A percentile compares a stretch with the other conserved stretches of the same genome.
These are phyloP conservation scores for Hondaea fermentalgiana DNA, from an alignment of 108 stramenopile species.

Conservation along the genomic window DNA sequence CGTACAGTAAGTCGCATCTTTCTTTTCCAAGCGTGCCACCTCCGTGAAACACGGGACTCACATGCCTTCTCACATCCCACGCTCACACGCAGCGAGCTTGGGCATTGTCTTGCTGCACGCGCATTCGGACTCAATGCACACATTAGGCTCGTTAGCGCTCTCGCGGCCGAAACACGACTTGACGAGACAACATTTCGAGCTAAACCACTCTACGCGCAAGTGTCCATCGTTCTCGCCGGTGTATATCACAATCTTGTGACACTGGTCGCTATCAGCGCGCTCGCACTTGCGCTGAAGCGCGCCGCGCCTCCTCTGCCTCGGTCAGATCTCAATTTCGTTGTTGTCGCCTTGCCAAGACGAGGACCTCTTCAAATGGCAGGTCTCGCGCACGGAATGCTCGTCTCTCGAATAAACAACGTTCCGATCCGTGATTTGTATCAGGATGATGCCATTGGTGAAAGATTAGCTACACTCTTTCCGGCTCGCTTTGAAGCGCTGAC, in stretches of 20 bases:
- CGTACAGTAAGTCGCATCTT: too few species aligned
- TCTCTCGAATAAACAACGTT: neutral
- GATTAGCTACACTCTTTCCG: too few species aligned
- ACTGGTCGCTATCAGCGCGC: neutral
- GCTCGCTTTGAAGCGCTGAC: too few species aligned
- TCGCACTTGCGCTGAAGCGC: neutral
- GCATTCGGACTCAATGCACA: neutral
- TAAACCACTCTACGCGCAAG: neutral
- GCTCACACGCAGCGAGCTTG: neutral
- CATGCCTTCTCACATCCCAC: too few species aligned
- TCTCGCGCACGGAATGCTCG: neutral
- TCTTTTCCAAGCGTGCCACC: too few species aligned
- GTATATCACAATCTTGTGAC: neutral
- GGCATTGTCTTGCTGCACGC: neutral
- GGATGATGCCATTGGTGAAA: too few species aligned
- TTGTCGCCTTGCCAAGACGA: neutral
- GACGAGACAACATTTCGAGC: neutral
- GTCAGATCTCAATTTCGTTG: neutral
- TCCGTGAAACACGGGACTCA: too few species aligned
- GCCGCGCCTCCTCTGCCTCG: neutral
- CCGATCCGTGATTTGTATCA: too few species aligned
- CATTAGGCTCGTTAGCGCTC: neutral
- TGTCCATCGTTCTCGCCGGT: neutral
- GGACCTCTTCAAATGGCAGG: neutral
- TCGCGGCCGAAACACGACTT: neutral